Evolutionary conservation across 78 protist genomes (phyloP).

Genomic region (Chrysochromulina tobinii): DNA sequence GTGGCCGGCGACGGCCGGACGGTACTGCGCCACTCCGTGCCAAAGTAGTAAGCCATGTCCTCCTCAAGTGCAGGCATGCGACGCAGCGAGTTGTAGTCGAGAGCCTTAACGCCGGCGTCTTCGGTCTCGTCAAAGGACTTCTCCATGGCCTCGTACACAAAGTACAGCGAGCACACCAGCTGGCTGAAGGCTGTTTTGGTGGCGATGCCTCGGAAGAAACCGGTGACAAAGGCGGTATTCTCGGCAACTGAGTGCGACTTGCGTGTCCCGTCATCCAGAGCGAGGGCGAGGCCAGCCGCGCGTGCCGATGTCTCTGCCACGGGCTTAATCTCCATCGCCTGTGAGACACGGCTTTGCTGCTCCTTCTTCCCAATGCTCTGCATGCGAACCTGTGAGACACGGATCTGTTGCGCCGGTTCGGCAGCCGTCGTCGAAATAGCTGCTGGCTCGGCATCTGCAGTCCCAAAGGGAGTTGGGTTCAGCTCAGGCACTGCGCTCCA

Average conservation of each 20-base stretch:
- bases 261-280: slow-evolving; percentile 13
- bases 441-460: too few species aligned
- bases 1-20: background rate
- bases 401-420: too few species aligned
- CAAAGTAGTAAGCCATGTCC: background rate
- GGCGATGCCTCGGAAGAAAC: background rate
- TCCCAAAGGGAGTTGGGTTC: too few species aligned
- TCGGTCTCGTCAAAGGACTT: background rate
- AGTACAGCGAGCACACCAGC: background rate
- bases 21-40: background rate
- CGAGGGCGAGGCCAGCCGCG: background rate
- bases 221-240: background rate
- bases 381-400: too few species aligned
- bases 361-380: too few species aligned
- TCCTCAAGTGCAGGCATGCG: background rate
- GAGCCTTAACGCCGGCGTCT: background rate
- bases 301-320: background rate
- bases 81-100: background rate
- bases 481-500: too few species aligned
- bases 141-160: slow-evolving; percentile 16
- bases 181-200: background rate
- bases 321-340: too few species aligned
- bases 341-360: too few species aligned
- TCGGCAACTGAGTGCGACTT: slow-evolving; percentile 1
- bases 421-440: too few species aligned